Conservation (phyloP, 164 flowering plant species). For the Santalum album region DNA sequence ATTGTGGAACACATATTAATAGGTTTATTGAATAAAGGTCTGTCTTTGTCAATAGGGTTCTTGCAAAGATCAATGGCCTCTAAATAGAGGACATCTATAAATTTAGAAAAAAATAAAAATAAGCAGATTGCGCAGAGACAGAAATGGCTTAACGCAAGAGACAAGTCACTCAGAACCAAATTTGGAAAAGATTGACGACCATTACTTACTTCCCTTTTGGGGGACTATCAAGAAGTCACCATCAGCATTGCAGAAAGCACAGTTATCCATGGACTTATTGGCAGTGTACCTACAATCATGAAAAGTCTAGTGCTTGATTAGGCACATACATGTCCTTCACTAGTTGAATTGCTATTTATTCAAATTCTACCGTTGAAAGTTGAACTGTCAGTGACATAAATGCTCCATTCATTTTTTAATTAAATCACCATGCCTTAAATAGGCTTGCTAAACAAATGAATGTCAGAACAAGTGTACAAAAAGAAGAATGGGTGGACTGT, state of each 20-base stretch:
- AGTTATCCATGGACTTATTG: conserved; percentile 77
- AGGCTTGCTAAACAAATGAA: too few species aligned
- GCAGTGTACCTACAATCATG: conserved; percentile 70
- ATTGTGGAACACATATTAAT: too few species aligned
- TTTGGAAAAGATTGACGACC: not conserved
- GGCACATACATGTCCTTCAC: not conserved
- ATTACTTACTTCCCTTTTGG: conserved; percentile 79
- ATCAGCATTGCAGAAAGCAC: conserved; percentile 95
- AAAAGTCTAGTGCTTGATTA: not conserved
- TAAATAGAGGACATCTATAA: too few species aligned
- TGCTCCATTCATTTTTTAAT: too few species aligned
- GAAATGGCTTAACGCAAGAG: not conserved
- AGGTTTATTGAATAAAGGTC: too few species aligned
- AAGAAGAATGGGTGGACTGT: too few species aligned
- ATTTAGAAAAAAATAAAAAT: not conserved
- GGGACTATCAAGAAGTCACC: conserved; percentile 96
- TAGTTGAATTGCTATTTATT: not conserved
- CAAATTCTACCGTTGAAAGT: not conserved
- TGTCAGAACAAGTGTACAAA: too few species aligned
- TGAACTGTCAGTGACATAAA: not conserved
- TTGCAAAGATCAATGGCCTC: too few species aligned
- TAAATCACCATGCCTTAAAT: too few species aligned
- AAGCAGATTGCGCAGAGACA: not conserved
- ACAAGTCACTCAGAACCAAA: not conserved
- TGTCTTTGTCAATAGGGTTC: too few species aligned